Evolutionary conservation across 2,329 filamentous ascomycete species (phyloP).

Genomic region (Grosmannia serpens): DNA sequence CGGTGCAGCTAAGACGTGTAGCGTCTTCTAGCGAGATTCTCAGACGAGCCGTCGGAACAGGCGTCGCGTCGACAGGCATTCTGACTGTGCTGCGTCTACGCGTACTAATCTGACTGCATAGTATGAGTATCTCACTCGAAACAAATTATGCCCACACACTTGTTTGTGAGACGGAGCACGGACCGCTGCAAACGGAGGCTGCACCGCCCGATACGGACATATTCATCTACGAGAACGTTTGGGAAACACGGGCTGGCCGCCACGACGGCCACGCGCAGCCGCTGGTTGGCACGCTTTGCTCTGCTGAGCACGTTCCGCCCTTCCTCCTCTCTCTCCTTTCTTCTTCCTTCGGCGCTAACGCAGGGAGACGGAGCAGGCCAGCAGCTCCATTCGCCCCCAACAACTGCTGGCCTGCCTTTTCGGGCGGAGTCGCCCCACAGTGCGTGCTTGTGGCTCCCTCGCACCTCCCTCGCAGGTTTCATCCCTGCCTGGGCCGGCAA

Average conservation of each 20-base stretch:
- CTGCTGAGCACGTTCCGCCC: not conserved
- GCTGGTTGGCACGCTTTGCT: not conserved
- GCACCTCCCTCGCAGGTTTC: not conserved
- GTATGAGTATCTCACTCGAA: too few relatives aligned
- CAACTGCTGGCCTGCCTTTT: not conserved
- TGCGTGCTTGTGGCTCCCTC: not conserved
- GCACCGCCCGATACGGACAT: not conserved
- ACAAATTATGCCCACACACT: too few relatives aligned
- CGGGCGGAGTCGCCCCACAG: not conserved
- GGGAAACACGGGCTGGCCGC: not conserved
- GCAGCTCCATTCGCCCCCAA: not conserved
- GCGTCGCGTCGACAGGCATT: too few relatives aligned
- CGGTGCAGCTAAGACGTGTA: too few relatives aligned
- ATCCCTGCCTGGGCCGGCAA: not conserved
- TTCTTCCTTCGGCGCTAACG: not conserved
- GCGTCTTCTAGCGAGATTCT: too few relatives aligned
- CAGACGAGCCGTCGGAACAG: too few relatives aligned
- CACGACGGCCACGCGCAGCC: not conserved
- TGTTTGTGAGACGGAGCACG: too few relatives aligned
- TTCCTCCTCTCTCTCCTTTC: not conserved
- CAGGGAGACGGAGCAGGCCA: not conserved
- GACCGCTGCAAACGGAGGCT: too few relatives aligned
- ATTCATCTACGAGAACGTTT: not conserved
- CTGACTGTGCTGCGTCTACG: too few relatives aligned
- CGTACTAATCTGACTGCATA: too few relatives aligned